A percentile compares a stretch with the other conserved stretches of the same genome.
These are phyloP conservation scores for Ambrosiella cleistominuta DNA, from an alignment of 2,329 filamentous ascomycete species.

Conservation along the genomic window DNA sequence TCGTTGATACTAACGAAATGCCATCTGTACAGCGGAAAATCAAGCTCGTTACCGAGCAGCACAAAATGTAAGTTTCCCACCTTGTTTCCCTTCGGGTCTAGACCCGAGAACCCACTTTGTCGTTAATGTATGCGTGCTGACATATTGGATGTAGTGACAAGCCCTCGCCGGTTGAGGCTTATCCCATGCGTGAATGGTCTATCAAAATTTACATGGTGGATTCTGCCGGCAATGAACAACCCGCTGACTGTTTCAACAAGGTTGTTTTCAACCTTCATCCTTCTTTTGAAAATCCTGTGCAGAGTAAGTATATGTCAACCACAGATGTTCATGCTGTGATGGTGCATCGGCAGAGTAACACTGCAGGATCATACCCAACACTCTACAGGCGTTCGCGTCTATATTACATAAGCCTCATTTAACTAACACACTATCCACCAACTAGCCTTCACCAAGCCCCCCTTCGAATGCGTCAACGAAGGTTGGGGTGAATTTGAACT, in stretches of 20 bases:
- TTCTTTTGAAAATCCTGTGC: slow-evolving; percentile 71
- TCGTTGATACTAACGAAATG: not conserved
- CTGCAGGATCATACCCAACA: not conserved
- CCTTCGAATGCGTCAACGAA: slow-evolving; percentile 81
- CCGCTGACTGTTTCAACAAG: slow-evolving; percentile 77
- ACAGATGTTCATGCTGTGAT: not conserved
- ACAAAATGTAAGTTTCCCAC: slow-evolving; percentile 54
- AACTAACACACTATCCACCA: not conserved
- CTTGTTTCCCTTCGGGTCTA: not conserved
- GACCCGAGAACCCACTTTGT: not conserved
- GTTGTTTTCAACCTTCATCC: slow-evolving; percentile 87
- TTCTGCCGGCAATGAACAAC: slow-evolving; percentile 66
- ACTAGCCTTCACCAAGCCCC: slow-evolving; percentile 61
- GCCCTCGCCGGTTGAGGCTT: slow-evolving; percentile 65
- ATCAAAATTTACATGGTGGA: slow-evolving; percentile 74
- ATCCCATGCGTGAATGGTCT: slow-evolving; percentile 84
- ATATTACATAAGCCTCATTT: slow-evolving; percentile 13
- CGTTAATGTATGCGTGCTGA: not conserved
- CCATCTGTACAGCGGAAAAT: slow-evolving; percentile 57
- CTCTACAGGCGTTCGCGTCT: not conserved
- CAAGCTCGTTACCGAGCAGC: slow-evolving; percentile 85
- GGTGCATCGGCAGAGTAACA: not conserved
- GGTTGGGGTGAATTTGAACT: slow-evolving; percentile 99
- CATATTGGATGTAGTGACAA: slow-evolving; percentile 43
- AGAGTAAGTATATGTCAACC: slow-evolving; percentile 45